Percentiles rank a stretch among this genome's conserved stretches.
Evolutionary conservation across 768 basidiomycete genomes (phyloP).

Genomic region (Mrakia hoshinonis): DNA sequence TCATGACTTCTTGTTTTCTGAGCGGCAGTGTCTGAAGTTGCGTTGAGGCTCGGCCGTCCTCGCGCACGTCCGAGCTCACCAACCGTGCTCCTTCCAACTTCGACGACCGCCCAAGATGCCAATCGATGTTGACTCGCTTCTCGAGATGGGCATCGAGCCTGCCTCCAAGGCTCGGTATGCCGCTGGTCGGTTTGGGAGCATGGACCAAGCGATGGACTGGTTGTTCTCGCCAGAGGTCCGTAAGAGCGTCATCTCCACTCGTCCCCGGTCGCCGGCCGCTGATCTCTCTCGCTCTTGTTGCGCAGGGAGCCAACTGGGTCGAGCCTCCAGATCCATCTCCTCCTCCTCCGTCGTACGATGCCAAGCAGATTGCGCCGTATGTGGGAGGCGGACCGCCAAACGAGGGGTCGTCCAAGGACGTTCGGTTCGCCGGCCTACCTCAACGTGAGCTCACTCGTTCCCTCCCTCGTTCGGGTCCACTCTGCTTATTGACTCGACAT

Average conservation of each 20-base stretch:
- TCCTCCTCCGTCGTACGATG: background rate
- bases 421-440: background rate
- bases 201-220: background rate
- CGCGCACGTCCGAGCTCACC: too few relatives aligned
- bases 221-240: background rate
- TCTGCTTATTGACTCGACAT: background rate
- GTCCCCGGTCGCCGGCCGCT: background rate
- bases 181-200: too few relatives aligned
- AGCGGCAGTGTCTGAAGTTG: too few relatives aligned
- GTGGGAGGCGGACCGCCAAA: background rate
- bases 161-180: too few relatives aligned
- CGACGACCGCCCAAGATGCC: too few relatives aligned
- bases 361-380: background rate
- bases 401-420: background rate
- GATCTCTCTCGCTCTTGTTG: background rate
- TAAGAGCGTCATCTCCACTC: background rate
- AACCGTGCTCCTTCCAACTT: too few relatives aligned
- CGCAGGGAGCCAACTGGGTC: background rate
- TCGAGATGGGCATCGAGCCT: too few relatives aligned
- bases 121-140: too few relatives aligned
- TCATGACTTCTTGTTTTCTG: too few relatives aligned
- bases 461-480: background rate
- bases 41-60: too few relatives aligned
- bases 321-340: background rate
- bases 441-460: background rate